Percentiles rank a stretch among this genome's conserved stretches.
These are phyloP conservation scores for Oropetium thomaeum DNA, from an alignment of 176 grass and related monocot genomes.

Conservation along the genomic window DNA sequence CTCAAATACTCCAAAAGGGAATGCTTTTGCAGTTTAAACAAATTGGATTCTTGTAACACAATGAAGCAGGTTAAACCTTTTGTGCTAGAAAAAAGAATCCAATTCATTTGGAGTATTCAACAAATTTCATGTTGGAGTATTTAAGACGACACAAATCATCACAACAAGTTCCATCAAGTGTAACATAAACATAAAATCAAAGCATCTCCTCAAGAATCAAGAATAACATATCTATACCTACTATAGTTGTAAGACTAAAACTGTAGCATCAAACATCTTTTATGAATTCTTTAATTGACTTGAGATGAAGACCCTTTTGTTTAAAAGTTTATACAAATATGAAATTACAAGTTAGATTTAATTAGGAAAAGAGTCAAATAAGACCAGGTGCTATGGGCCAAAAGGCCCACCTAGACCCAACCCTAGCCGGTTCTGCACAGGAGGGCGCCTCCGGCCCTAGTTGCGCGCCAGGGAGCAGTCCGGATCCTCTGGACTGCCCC, in stretches of 20 bases:
- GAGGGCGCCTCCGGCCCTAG: no score
- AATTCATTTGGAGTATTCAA: background rate
- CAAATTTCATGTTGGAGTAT: background rate
- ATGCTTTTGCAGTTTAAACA: no score
- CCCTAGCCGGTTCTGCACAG: no score
- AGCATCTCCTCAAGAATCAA: background rate
- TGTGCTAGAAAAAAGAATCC: background rate
- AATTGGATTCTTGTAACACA: background rate
- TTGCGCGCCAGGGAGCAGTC: no score
- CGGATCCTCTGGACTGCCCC: no score
- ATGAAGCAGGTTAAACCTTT: background rate
- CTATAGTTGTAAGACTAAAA: background rate
- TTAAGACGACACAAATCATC: background rate
- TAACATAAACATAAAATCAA: background rate
- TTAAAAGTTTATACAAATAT: background rate
- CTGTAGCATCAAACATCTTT: background rate
- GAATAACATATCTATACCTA: background rate
- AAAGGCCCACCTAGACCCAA: no score
- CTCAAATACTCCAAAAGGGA: conserved; percentile 24
- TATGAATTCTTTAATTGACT: background rate
- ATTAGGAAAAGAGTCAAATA: no score
- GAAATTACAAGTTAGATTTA: no score
- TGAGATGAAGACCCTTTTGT: background rate
- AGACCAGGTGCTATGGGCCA: no score
- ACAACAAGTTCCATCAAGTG: background rate